phyloP scores from a whole-genome alignment of 2,329 filamentous ascomycete genomes.

The Ilyonectria mors-panacis region DNA sequence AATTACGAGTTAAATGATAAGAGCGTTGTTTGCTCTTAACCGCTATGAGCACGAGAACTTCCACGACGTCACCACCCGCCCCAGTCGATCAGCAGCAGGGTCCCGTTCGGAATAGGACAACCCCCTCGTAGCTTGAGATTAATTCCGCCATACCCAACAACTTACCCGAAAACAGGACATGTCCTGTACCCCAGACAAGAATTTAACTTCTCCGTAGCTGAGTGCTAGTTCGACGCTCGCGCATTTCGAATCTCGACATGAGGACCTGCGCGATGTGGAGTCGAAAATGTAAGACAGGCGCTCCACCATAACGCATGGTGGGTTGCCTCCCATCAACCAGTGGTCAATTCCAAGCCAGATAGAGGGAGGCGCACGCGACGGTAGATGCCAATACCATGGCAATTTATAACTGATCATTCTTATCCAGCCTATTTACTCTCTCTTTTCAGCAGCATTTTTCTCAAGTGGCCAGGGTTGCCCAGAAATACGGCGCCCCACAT shows the following conservation, averaged over 20 bases:
- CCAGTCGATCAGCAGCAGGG: background rate
- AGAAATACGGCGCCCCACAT: background rate
- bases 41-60: background rate
- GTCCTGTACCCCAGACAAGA: background rate
- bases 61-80: background rate
- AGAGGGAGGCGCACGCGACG: background rate
- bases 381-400: background rate
- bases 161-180: background rate
- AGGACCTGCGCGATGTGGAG: background rate
- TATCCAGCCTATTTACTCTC: background rate
- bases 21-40: background rate
- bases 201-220: background rate
- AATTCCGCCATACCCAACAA: background rate
- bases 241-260: background rate
- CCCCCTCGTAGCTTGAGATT: background rate
- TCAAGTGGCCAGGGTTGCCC: background rate
- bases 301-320: background rate
- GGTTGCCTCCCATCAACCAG: background rate
- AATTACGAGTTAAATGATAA: slow-evolving; percentile 12
- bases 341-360: background rate
- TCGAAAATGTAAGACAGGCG: background rate
- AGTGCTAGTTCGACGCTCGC: background rate
- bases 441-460: background rate
- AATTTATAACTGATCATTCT: background rate
- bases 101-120: background rate